Conservation (phyloP, 2,329 filamentous ascomycete species). For the Colletotrichum sansevieriae region DNA sequence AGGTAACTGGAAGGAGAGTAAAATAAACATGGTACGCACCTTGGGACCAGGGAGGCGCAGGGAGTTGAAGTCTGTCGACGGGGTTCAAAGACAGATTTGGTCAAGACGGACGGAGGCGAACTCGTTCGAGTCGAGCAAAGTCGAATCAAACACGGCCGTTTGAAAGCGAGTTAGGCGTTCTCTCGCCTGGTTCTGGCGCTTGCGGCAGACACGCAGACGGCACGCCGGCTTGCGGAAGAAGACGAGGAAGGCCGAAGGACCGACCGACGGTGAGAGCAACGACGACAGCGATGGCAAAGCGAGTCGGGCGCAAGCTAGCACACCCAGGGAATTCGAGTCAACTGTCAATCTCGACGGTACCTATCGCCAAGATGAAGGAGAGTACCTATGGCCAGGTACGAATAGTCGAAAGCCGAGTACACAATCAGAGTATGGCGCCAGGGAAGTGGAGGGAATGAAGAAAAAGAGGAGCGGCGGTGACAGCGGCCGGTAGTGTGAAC, state of each 20-base stretch:
- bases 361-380: constrained; percentile 12
- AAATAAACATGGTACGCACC: constrained; percentile 26
- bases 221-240: constrained; percentile 1
- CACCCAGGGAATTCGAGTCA: constrained; percentile 9
- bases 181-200: constrained; percentile 12
- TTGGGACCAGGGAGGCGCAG: constrained; percentile 23
- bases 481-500: background rate
- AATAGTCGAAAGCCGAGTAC: background rate
- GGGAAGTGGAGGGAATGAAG: constrained; percentile 1
- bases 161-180: constrained; percentile 3
- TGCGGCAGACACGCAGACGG: background rate
- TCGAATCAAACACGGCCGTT: background rate
- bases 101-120: constrained; percentile 20
- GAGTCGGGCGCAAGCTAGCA: constrained; percentile 17
- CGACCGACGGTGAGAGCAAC: constrained; percentile 8
- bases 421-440: background rate
- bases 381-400: background rate
- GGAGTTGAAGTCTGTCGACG: constrained; percentile 15
- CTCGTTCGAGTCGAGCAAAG: constrained; percentile 12
- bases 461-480: constrained; percentile 9
- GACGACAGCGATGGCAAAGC: constrained; percentile 12
- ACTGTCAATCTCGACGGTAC: constrained; percentile 13
- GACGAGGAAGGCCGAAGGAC: background rate
- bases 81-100: constrained; percentile 20
- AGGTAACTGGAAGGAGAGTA: background rate